Base-by-base conservation (phyloP, 106 monocot species). In the Dendrobium catenatum region DNA sequence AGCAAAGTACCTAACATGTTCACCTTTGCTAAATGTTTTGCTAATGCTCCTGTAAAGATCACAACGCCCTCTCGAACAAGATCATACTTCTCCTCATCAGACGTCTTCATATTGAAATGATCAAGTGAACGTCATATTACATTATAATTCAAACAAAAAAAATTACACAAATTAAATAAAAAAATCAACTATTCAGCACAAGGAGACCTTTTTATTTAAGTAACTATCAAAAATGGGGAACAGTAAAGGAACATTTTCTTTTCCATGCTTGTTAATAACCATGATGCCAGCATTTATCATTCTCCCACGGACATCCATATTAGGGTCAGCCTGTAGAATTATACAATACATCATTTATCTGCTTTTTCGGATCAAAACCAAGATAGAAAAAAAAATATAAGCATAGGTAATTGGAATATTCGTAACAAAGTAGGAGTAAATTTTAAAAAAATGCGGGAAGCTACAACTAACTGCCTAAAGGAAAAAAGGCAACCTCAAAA, bases 151-250 rank as follows among this genome's bases (percentile, higher is more conserved):
- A 43, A 49, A 46, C 15, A 49, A 9, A 48, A 48, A 48, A 15
- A 1, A 48, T 49, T 40, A 78, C 16, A 49, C 33, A n/a, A 55
- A 75, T 22, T 49, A 10, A 26, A 82, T 64, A 15, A 3, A 18
- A 24, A 70, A 55, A 44, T 6, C 8, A 51, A 37, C 9, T 6
- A 42, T 75, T 61, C 2, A 44, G 49, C 5, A 42, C 77, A n/a
- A 22, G 49, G 1, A 54, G 76, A 95, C 98, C 94, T 98, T 98
- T 84, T 98, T 98, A 77, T 95, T 95, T 66, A 98, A 87, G 82
- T 89, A 98, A 82, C 92, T 98, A 66, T 98, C 98, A 85, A 98
- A 98, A 78, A 98, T 93, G 49, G 98, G 98, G 84, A 95, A 98
- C 61, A 98, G 78, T 81, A 98, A 82, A 51, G 89, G 89, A 55